Evolutionary conservation across 2,329 filamentous ascomycete genomes (phyloP).

Genomic region (Dactylella cylindrospora): DNA sequence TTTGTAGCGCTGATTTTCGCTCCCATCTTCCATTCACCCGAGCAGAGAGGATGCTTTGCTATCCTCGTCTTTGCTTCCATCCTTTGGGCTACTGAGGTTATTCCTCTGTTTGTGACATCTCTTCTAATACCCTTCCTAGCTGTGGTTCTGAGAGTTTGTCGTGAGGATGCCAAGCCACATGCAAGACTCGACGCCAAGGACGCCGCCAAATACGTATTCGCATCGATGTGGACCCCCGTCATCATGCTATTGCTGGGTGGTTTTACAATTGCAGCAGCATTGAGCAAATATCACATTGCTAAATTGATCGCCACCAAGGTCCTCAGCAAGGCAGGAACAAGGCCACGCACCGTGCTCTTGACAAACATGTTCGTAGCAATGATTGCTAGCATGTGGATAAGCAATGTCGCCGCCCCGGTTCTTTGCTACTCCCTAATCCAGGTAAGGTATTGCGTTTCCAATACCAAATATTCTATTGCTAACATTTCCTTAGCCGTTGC

Average conservation of each 20-base stretch:
- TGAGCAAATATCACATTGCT: conserved; percentile 97
- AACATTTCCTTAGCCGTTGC: conserved; percentile 67
- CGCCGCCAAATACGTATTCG: conserved; percentile 81
- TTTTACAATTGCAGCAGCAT: conserved; percentile 89
- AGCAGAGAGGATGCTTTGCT: conserved; percentile 94
- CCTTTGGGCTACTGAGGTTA: conserved; percentile 95
- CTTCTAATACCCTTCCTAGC: conserved; percentile 90
- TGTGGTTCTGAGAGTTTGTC: conserved; percentile 80
- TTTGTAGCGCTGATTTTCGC: conserved; percentile 74
- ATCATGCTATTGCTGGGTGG: conserved; percentile 97
- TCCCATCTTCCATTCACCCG: conserved; percentile 79
- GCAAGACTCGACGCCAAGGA: conserved; percentile 73
- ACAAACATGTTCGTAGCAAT: conserved; percentile 98
- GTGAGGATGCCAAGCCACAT: conserved; percentile 68
- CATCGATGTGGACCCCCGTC: conserved; percentile 98
- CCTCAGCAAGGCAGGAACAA: conserved; percentile 91
- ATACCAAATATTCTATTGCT: neutral
- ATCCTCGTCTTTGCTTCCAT: conserved; percentile 91
- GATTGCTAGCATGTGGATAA: conserved; percentile 98
- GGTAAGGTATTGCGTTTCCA: conserved; percentile 55
- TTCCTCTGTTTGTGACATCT: conserved; percentile 94
- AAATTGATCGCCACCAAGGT: conserved; percentile 96
- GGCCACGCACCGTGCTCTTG: conserved; percentile 82
- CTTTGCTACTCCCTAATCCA: conserved; percentile 98
- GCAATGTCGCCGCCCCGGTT: conserved; percentile 94